Conservation (phyloP, 257 asterid genomes). For the Avicennia marina region DNA sequence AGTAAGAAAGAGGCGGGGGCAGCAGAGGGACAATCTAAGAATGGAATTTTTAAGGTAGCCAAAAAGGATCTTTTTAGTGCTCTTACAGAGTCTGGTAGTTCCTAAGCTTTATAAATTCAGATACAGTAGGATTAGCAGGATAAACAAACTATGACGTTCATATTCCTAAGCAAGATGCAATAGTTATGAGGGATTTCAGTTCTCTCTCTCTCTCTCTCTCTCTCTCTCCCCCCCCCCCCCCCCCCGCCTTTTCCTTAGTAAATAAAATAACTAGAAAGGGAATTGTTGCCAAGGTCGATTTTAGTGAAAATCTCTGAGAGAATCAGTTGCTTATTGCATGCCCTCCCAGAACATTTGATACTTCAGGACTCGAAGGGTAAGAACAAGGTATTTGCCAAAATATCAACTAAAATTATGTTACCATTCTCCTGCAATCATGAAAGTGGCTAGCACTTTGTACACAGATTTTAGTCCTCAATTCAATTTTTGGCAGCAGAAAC, state of each 20-base stretch:
- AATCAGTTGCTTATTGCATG: neutral
- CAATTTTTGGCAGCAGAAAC: neutral
- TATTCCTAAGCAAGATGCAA: conserved; percentile 3
- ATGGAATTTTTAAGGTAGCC: neutral
- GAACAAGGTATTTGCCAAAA: too few species aligned
- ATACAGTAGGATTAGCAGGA: conserved; percentile 4
- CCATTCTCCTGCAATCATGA: conserved; percentile 5
- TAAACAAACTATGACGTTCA: neutral
- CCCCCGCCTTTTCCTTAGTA: too few species aligned
- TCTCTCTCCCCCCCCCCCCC: too few species aligned
- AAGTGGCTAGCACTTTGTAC: neutral
- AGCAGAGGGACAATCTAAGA: neutral
- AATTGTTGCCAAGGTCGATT: too few species aligned
- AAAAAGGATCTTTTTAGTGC: neutral
- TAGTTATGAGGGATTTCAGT: neutral
- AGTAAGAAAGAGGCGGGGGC: conserved; percentile 4
- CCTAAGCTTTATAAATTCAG: neutral
- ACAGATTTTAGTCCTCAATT: neutral
- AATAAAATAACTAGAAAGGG: too few species aligned
- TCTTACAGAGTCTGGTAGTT: too few species aligned
- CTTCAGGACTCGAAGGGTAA: neutral
- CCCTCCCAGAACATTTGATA: neutral
- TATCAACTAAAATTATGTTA: neutral
- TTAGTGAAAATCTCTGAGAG: neutral
- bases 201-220: too few species aligned